Evolutionary conservation across 345 rosid genomes (phyloP).

Genomic region (Alliaria petiolata): DNA sequence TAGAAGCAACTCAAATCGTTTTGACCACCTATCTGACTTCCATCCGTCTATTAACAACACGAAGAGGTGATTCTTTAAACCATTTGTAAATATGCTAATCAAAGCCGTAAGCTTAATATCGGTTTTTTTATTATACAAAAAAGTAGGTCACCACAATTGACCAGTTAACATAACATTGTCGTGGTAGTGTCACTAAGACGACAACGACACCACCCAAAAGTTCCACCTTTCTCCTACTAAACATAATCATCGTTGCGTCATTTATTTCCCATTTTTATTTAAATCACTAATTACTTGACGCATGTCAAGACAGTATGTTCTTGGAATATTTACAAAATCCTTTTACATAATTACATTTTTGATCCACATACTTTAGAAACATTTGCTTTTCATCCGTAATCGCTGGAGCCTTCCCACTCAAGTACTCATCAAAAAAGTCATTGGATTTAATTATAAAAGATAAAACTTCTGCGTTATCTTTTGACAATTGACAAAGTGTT

Average conservation of each 20-base stretch:
- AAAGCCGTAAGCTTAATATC: too few species aligned
- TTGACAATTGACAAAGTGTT: slow-evolving; percentile 24
- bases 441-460: slow-evolving; percentile 5
- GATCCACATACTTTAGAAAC: slow-evolving; percentile 14
- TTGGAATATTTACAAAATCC: background rate
- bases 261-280: background rate
- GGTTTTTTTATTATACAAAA: too few species aligned
- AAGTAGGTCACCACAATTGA: slow-evolving; percentile 20
- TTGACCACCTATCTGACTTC: too few species aligned
- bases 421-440: background rate
- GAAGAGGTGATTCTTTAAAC: too few species aligned
- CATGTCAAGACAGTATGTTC: slow-evolving; percentile 22
- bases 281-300: slow-evolving; percentile 9
- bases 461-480: slow-evolving; percentile 27
- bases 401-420: slow-evolving; percentile 16
- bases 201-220: slow-evolving; percentile 17
- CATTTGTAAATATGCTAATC: too few species aligned
- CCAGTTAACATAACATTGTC: slow-evolving; percentile 16
- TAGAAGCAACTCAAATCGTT: too few species aligned
- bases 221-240: background rate
- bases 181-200: slow-evolving; percentile 30
- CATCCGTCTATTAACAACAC: too few species aligned
- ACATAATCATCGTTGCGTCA: slow-evolving; percentile 26
- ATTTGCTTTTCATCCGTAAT: slow-evolving; percentile 19
- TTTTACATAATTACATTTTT: slow-evolving; percentile 10